Percentiles rank a stretch among this genome's conserved stretches.
Conservation (phyloP, 2,329 filamentous ascomycete genomes). For the Aspergillus sp. region DNA sequence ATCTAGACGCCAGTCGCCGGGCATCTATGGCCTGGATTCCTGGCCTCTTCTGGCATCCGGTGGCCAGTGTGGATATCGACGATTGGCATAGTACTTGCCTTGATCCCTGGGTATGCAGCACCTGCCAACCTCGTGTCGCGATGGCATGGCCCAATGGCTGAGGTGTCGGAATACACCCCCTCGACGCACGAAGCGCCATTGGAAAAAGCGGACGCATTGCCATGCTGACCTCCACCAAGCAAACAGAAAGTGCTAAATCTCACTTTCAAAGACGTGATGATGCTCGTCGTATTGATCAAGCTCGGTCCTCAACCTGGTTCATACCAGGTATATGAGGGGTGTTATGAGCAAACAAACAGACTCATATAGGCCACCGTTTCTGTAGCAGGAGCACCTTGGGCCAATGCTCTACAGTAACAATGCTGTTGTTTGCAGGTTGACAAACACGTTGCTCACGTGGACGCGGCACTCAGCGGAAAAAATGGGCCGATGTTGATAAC, state of each 20-base stretch:
- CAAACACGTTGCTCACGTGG: conserved; percentile 15
- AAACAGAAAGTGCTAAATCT: background rate
- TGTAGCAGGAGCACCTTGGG: background rate
- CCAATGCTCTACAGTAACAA: background rate
- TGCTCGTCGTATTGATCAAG: background rate
- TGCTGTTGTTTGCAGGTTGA: background rate
- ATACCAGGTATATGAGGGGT: conserved; percentile 3
- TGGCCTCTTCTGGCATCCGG: conserved; percentile 7
- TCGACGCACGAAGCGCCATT: conserved; percentile 17
- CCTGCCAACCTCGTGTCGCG: conserved; percentile 9
- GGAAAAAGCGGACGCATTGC: conserved; percentile 17
- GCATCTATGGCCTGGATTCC: background rate
- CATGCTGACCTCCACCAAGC: conserved; percentile 18
- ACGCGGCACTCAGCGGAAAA: background rate
- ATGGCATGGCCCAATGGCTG: background rate
- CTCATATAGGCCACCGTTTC: background rate
- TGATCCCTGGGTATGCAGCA: conserved; percentile 1
- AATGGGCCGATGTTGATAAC: background rate
- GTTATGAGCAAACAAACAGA: conserved; percentile 1
- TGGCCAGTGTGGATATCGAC: conserved; percentile 15
- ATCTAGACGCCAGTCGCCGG: conserved; percentile 4
- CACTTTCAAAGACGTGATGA: background rate
- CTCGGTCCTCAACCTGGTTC: conserved; percentile 2
- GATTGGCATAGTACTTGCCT: conserved; percentile 2
- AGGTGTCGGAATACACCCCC: conserved; percentile 11